phyloP scores from a whole-genome alignment of 2,329 filamentous ascomycete genomes.

The Bipolaris cookei region DNA sequence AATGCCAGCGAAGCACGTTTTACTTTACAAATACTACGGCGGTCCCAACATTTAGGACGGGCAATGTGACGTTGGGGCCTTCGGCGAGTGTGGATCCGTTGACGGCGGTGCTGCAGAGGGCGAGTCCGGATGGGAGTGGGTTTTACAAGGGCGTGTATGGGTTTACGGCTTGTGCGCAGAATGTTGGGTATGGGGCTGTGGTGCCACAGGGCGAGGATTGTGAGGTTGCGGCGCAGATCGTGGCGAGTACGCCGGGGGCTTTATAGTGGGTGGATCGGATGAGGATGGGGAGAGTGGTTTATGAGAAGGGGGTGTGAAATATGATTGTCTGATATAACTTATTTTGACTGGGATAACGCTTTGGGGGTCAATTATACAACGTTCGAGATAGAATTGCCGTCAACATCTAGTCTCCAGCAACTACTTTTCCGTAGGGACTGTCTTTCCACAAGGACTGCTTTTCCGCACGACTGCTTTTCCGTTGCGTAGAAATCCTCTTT shows the following conservation, averaged over 20 bases:
- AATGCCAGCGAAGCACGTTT: conserved; percentile 17
- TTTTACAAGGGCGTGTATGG: conserved; percentile 11
- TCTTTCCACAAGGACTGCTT: not conserved
- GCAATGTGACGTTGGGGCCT: conserved; percentile 17
- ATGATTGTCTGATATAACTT: no score
- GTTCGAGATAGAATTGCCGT: not conserved
- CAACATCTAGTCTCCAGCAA: no score
- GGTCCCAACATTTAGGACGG: conserved; percentile 9
- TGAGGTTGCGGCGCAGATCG: conserved; percentile 12
- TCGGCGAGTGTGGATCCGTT: conserved; percentile 8
- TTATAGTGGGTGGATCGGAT: not conserved
- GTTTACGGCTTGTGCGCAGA: conserved; percentile 19
- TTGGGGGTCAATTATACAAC: no score
- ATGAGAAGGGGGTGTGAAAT: no score
- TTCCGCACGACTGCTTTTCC: not conserved
- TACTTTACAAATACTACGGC: conserved; percentile 18
- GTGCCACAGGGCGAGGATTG: conserved; percentile 18
- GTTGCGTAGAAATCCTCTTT: not conserved
- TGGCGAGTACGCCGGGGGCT: conserved; percentile 12
- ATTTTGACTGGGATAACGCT: no score
- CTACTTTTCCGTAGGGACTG: not conserved
- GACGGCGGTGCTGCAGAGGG: conserved; percentile 7
- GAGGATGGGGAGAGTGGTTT: no score
- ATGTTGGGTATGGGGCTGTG: conserved; percentile 15
- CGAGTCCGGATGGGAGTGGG: conserved; percentile 8